Conservation (phyloP, 2,329 filamentous ascomycete genomes). For the Sphaerulina populicola region DNA sequence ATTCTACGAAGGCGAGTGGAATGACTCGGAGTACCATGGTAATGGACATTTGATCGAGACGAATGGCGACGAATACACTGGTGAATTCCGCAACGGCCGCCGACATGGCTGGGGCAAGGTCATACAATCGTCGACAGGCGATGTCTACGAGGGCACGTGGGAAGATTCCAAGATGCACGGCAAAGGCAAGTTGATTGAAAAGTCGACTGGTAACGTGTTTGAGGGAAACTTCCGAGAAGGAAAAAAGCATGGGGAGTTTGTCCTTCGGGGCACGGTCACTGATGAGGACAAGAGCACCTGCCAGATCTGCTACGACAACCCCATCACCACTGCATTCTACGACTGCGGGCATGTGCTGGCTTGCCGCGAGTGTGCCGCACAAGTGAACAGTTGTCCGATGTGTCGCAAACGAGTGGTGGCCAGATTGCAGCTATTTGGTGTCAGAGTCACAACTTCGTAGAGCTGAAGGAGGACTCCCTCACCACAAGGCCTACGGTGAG, state of each 20-base stretch:
- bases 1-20: slow-evolving; percentile 47
- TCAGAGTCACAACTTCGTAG: slow-evolving; percentile 12
- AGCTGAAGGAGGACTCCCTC: background rate
- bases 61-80: slow-evolving; percentile 49
- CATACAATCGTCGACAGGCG: slow-evolving; percentile 54
- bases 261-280: slow-evolving; percentile 54
- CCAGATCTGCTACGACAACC: slow-evolving; percentile 55
- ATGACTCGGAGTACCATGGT: slow-evolving; percentile 43
- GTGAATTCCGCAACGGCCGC: slow-evolving; percentile 46
- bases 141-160: slow-evolving; percentile 51
- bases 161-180: slow-evolving; percentile 57
- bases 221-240: slow-evolving; percentile 54
- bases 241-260: slow-evolving; percentile 54
- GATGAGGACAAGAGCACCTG: slow-evolving; percentile 54
- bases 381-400: slow-evolving; percentile 53
- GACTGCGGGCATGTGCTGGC: slow-evolving; percentile 57
- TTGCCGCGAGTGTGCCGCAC: slow-evolving; percentile 51
- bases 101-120: slow-evolving; percentile 51
- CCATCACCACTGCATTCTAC: slow-evolving; percentile 53
- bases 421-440: slow-evolving; percentile 49
- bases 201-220: slow-evolving; percentile 52
- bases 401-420: slow-evolving; percentile 51
- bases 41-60: slow-evolving; percentile 47
- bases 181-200: slow-evolving; percentile 49
- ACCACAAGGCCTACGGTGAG: too few species aligned